These are phyloP conservation scores for Pseudogymnoascus sp. DNA, from an alignment of 2,329 filamentous ascomycete species.

Conservation along the genomic window DNA sequence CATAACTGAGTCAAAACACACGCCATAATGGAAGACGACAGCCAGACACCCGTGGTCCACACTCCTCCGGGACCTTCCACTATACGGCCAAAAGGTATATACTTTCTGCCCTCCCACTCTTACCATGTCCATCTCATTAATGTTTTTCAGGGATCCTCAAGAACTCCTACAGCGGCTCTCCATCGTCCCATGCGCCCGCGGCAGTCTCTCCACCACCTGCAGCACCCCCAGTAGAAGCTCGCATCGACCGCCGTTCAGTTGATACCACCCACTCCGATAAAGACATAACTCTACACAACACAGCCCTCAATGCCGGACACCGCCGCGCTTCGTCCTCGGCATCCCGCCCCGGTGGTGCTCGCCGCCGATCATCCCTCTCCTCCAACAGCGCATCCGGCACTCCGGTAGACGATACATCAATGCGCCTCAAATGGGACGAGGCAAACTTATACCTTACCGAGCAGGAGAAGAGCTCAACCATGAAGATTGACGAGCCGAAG, in stretches of 20 bases:
- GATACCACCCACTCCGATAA: slow-evolving; percentile 54
- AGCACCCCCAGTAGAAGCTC: slow-evolving; percentile 26
- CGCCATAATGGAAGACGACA: slow-evolving; percentile 21
- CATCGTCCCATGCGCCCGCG: slow-evolving; percentile 35
- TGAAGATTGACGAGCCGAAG: slow-evolving; percentile 99
- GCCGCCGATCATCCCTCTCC: slow-evolving; percentile 57
- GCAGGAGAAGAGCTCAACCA: slow-evolving; percentile 88
- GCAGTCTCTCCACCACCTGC: slow-evolving; percentile 38
- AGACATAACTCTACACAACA: slow-evolving; percentile 90
- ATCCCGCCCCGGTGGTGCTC: slow-evolving; percentile 48
- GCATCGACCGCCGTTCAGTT: slow-evolving; percentile 29
- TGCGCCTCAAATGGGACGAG: slow-evolving; percentile 95
- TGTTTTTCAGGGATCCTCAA: slow-evolving; percentile 74
- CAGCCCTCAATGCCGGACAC: slow-evolving; percentile 84
- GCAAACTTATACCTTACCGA: slow-evolving; percentile 95
- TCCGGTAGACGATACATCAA: slow-evolving; percentile 51
- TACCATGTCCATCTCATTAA: slow-evolving; percentile 10
- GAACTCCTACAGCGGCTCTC: slow-evolving; percentile 66
- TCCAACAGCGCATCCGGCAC: slow-evolving; percentile 35
- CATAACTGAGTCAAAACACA: background rate
- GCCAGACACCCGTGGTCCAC: slow-evolving; percentile 20
- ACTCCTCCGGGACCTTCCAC: slow-evolving; percentile 27
- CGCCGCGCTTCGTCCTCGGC: slow-evolving; percentile 77
- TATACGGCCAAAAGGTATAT: slow-evolving; percentile 32
- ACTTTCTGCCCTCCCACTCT: slow-evolving; percentile 9